phyloP scores from a whole-genome alignment of 768 basidiomycete genomes.

The Trametes cinnabarina region DNA sequence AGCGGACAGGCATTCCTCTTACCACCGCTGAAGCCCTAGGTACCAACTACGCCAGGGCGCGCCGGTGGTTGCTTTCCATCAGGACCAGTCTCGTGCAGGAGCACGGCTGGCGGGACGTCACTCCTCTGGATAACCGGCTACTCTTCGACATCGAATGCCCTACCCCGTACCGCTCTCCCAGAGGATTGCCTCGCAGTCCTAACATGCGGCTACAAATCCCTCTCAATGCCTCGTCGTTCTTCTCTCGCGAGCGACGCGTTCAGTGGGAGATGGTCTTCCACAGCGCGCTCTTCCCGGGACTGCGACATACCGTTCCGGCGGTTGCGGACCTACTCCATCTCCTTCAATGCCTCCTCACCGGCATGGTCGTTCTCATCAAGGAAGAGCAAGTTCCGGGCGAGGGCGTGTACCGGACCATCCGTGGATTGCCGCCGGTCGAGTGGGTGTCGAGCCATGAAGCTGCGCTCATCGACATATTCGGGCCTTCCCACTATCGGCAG shows the following conservation, averaged over 20 bases:
- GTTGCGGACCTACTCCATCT: constrained; percentile 39
- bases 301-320: constrained; percentile 38
- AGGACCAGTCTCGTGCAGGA: constrained; percentile 62
- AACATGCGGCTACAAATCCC: constrained; percentile 71
- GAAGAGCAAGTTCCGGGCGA: constrained; percentile 68
- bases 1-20: constrained; percentile 73
- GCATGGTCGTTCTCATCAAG: constrained; percentile 53
- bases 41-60: constrained; percentile 76
- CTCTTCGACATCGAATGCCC: constrained; percentile 78
- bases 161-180: constrained; percentile 74
- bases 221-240: constrained; percentile 79
- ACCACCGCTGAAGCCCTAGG: constrained; percentile 82
- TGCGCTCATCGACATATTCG: constrained; percentile 70
- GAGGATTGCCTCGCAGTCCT: constrained; percentile 75
- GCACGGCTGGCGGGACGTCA: constrained; percentile 66
- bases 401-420: constrained; percentile 70
- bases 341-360: constrained; percentile 42
- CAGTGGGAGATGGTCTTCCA: constrained; percentile 92
- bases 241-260: constrained; percentile 77
- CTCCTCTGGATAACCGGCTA: constrained; percentile 62
- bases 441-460: constrained; percentile 74
- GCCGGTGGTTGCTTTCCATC: constrained; percentile 69
- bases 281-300: constrained; percentile 37
- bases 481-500: constrained; percentile 66
- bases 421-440: constrained; percentile 71